A percentile compares a stretch with the other conserved stretches of the same genome.
Conservation (phyloP, 306 rosid genomes). For the Cicer pinnatifidum region DNA sequence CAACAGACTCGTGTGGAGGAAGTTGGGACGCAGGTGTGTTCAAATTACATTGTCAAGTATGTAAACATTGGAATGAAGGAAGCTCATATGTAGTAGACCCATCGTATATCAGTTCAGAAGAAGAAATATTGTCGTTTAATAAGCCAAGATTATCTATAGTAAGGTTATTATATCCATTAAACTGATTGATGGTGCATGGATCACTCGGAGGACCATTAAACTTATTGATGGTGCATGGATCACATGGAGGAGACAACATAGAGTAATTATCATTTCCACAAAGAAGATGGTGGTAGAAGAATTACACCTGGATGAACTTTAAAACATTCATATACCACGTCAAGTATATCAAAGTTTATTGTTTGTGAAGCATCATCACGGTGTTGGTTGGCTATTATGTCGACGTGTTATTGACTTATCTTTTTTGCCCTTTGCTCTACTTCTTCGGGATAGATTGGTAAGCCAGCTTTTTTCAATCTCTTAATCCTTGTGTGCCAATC, state of each 20-base stretch:
- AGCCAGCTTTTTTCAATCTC: constrained; percentile 66
- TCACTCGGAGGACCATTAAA: constrained; percentile 1
- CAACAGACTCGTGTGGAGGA: constrained; percentile 57
- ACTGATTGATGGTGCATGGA: constrained; percentile 45
- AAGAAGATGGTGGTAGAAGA: constrained; percentile 38
- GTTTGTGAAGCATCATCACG: constrained; percentile 47
- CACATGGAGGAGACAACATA: background rate
- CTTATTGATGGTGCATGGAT: no score
- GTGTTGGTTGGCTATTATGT: constrained; percentile 46
- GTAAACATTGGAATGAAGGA: constrained; percentile 96
- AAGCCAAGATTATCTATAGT: no score
- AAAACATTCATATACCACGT: constrained; percentile 46
- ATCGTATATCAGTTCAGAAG: constrained; percentile 57
- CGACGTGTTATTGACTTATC: constrained; percentile 52
- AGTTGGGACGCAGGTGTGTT: constrained; percentile 49
- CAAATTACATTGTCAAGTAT: constrained; percentile 68
- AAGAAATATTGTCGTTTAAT: constrained; percentile 25
- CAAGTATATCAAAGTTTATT: constrained; percentile 55
- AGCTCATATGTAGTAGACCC: constrained; percentile 80
- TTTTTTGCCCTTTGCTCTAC: constrained; percentile 49
- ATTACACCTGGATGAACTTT: constrained; percentile 16
- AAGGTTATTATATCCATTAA: no score
- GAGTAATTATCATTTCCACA: background rate
- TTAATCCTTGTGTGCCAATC: constrained; percentile 81
- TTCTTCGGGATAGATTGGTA: constrained; percentile 73